Percentiles rank a stretch among this genome's conserved stretches.
phyloP scores from a whole-genome alignment of 148 eudicot species.

The Persicaria tinctoria region DNA sequence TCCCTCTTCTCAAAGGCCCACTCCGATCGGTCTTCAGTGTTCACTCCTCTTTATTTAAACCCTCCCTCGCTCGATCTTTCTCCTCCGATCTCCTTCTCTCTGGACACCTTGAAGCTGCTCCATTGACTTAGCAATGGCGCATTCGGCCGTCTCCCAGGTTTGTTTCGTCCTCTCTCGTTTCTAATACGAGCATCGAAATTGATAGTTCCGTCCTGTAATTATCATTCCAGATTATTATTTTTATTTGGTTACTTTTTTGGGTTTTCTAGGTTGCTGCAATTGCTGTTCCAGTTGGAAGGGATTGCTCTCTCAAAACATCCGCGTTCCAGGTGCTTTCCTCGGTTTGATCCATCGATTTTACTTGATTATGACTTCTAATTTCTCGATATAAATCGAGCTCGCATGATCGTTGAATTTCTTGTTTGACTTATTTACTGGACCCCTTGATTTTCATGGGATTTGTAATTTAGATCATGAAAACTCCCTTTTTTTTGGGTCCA shows the following conservation, averaged over 20 bases:
- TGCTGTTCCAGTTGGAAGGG: constrained; percentile 32
- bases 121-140: constrained; percentile 34
- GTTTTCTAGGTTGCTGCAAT: constrained; percentile 34
- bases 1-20: constrained; percentile 32
- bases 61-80: background rate
- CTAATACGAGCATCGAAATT: background rate
- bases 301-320: constrained; percentile 37
- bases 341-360: background rate
- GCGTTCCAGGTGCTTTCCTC: constrained; percentile 38
- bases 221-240: background rate
- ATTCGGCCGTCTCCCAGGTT: constrained; percentile 42
- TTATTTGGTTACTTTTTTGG: constrained; percentile 1
- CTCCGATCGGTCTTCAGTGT: background rate
- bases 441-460: background rate
- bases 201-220: background rate
- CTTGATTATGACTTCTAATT: background rate
- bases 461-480: constrained; percentile 5
- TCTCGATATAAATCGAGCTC: background rate
- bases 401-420: background rate
- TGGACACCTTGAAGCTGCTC: background rate
- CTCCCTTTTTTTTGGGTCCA: background rate
- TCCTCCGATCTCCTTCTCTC: background rate
- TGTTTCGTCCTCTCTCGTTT: background rate
- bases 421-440: background rate
- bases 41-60: constrained; percentile 10